phyloP scores from a whole-genome alignment of 2,329 filamentous ascomycete genomes.

The Fusarium nurragi region DNA sequence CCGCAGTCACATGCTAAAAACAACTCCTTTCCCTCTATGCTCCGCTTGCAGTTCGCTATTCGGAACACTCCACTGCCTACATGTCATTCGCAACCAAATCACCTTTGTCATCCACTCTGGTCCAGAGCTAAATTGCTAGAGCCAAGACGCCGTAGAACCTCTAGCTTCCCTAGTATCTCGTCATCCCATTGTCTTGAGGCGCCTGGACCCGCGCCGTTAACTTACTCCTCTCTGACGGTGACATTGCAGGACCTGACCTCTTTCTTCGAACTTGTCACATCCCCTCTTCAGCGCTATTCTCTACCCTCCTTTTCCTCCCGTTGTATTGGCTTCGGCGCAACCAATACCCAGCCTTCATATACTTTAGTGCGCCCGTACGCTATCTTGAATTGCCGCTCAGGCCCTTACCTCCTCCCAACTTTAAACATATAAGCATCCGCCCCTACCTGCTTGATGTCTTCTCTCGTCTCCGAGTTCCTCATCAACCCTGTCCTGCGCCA shows the following conservation, averaged over 20 bases:
- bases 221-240: conserved; percentile 15
- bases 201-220: conserved; percentile 10
- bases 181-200: conserved; percentile 34
- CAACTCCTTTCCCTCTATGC: neutral
- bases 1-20: conserved; percentile 40
- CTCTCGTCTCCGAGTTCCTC: conserved; percentile 70
- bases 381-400: conserved; percentile 27
- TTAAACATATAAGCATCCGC: conserved; percentile 19
- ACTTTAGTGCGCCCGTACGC: conserved; percentile 25
- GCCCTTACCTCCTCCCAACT: conserved; percentile 27
- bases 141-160: conserved; percentile 17
- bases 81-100: conserved; percentile 24
- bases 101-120: conserved; percentile 42
- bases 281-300: neutral
- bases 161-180: conserved; percentile 37
- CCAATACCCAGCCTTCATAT: neutral
- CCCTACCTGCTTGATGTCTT: conserved; percentile 60
- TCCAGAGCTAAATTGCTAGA: conserved; percentile 9
- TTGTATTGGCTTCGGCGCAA: conserved; percentile 16
- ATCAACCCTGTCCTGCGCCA: conserved; percentile 74
- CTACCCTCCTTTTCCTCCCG: conserved; percentile 9
- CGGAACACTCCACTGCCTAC: conserved; percentile 37
- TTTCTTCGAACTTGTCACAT: conserved; percentile 7
- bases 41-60: conserved; percentile 21
- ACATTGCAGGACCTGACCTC: conserved; percentile 11